Conservation (phyloP, 23 red algal species). For the Chondrus crispus region DNA sequence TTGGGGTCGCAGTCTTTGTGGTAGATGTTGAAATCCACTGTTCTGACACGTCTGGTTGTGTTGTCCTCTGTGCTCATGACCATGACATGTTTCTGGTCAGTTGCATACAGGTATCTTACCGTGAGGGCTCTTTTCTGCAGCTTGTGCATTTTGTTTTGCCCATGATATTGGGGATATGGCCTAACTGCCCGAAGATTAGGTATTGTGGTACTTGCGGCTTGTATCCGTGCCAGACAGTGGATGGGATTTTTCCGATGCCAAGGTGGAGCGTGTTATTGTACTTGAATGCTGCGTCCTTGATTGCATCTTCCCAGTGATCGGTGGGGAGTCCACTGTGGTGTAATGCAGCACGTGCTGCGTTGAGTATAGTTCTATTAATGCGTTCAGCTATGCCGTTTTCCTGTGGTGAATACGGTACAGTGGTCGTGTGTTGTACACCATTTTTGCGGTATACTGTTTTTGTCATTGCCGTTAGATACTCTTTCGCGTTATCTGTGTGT, state of each 20-base stretch:
- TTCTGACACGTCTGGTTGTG: too few species aligned
- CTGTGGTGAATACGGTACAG: neutral
- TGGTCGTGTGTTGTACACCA: neutral
- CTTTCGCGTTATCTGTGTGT: neutral
- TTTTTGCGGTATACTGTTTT: neutral
- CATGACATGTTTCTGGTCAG: too few species aligned
- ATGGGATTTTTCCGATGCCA: neutral
- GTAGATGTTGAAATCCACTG: too few species aligned
- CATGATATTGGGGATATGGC: too few species aligned
- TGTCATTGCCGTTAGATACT: neutral
- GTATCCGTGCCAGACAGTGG: too few species aligned
- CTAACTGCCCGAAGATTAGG: too few species aligned
- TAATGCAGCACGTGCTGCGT: neutral
- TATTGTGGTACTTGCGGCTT: too few species aligned
- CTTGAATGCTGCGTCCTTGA: constrained; percentile 4
- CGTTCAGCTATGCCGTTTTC: constrained; percentile 6
- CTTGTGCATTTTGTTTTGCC: too few species aligned
- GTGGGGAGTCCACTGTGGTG: neutral
- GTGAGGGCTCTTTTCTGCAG: too few species aligned
- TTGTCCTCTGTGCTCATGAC: too few species aligned
- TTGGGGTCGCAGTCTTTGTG: too few species aligned
- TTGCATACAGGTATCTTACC: too few species aligned
- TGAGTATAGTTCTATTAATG: neutral
- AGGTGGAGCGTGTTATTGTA: neutral
- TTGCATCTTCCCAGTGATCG: constrained; percentile 4